phyloP scores from a whole-genome alignment of 495 filamentous ascomycete species.

The Podospora appendiculata region DNA sequence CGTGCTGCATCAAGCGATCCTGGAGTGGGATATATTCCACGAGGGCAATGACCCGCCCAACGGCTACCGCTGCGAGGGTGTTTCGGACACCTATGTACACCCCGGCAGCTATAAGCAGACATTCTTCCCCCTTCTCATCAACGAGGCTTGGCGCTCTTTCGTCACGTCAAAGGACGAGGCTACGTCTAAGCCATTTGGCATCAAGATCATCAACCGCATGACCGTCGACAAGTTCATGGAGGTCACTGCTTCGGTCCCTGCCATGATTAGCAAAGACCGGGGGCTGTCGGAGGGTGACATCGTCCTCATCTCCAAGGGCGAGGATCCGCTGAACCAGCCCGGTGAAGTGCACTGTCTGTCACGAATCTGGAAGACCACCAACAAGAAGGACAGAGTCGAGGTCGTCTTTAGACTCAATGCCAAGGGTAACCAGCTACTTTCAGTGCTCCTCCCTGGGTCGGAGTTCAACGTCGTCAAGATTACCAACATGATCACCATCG shows the following conservation, averaged over 20 bases:
- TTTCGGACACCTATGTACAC: conserved; percentile 67
- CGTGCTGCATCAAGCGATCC: conserved; percentile 71
- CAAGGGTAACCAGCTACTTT: conserved; percentile 40
- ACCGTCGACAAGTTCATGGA: conserved; percentile 91
- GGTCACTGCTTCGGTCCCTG: conserved; percentile 72
- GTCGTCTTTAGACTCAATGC: conserved; percentile 72
- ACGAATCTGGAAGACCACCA: conserved; percentile 67
- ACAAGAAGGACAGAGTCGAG: conserved; percentile 71
- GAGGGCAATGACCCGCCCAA: conserved; percentile 74
- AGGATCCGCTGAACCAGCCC: conserved; percentile 53
- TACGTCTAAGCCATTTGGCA: conserved; percentile 65
- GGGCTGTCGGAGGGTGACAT: conserved; percentile 79
- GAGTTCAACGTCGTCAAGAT: conserved; percentile 72
- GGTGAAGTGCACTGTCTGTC: conserved; percentile 75
- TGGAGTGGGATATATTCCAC: conserved; percentile 92
- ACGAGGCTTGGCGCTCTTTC: conserved; percentile 95
- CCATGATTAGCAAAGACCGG: conserved; percentile 59
- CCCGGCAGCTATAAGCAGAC: conserved; percentile 75
- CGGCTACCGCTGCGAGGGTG: conserved; percentile 60
- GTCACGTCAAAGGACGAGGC: conserved; percentile 83
- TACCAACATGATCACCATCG: conserved; percentile 81
- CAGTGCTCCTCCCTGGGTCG: conserved; percentile 47
- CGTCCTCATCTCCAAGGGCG: conserved; percentile 67
- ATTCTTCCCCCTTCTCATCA: conserved; percentile 82
- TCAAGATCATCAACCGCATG: conserved; percentile 77